Conservation (phyloP, 306 rosid genomes). For the Vicia villosa region DNA sequence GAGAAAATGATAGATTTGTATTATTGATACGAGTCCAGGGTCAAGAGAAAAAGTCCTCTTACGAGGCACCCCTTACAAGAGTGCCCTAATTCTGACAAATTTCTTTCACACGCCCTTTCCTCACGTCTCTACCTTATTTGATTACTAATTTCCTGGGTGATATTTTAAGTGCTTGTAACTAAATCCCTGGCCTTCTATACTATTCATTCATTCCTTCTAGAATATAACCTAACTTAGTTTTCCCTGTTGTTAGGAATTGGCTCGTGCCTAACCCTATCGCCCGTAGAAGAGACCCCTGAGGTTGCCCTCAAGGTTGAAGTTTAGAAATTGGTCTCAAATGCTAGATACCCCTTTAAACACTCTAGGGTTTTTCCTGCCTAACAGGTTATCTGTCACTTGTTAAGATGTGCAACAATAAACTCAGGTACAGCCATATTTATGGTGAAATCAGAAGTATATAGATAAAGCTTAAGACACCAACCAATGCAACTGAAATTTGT, state of each 20-base stretch:
- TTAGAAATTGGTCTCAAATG: neutral
- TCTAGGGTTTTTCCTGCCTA: neutral
- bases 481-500: neutral
- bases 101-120: neutral
- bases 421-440: conserved; percentile 10
- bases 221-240: neutral
- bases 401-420: conserved; percentile 20
- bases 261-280: neutral
- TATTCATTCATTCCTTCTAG: neutral
- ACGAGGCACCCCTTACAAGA: neutral
- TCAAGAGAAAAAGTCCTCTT: neutral
- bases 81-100: neutral
- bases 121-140: neutral
- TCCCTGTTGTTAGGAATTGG: neutral
- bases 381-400: neutral
- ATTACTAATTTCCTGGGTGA: neutral
- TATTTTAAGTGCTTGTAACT: neutral
- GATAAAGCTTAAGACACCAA: neutral
- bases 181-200: neutral
- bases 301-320: conserved; percentile 8
- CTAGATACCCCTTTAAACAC: neutral
- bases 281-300: neutral
- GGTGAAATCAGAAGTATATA: neutral
- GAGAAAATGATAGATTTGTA: neutral
- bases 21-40: too few species aligned